Evolutionary conservation across 495 filamentous ascomycete species (phyloP).

Genomic region (Penicillium pancosmium): DNA sequence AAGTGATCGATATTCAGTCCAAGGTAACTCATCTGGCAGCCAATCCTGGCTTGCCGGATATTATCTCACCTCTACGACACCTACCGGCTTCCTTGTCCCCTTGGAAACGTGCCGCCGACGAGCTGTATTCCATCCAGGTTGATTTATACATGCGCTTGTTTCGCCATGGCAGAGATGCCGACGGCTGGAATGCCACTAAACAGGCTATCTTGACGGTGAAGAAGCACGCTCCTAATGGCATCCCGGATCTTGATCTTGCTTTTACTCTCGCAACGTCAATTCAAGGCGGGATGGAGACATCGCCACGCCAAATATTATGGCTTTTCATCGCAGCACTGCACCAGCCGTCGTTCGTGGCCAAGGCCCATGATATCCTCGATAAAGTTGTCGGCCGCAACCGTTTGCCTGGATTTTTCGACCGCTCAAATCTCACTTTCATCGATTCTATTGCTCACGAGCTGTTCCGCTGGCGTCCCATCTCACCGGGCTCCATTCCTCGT

Average conservation of each 20-base stretch:
- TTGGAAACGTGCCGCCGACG: slow-evolving; percentile 33
- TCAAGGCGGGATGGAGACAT: slow-evolving; percentile 37
- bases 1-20: slow-evolving; percentile 27
- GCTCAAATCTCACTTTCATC: slow-evolving; percentile 30
- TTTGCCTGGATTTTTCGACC: slow-evolving; percentile 33
- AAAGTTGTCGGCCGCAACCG: slow-evolving; percentile 34
- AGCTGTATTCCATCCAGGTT: slow-evolving; percentile 26
- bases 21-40: slow-evolving; percentile 31
- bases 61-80: slow-evolving; percentile 36
- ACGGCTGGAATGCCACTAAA: slow-evolving; percentile 35
- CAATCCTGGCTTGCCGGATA: slow-evolving; percentile 33
- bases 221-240: slow-evolving; percentile 14
- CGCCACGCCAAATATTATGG: slow-evolving; percentile 34
- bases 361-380: slow-evolving; percentile 38
- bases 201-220: slow-evolving; percentile 28
- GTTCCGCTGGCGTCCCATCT: slow-evolving; percentile 41
- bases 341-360: slow-evolving; percentile 17
- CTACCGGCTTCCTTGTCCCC: slow-evolving; percentile 33
- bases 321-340: slow-evolving; percentile 32
- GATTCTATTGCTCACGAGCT: slow-evolving; percentile 36
- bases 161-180: slow-evolving; percentile 20
- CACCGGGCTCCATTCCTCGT: slow-evolving; percentile 47
- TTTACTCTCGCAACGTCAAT: slow-evolving; percentile 34
- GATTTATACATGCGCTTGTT: slow-evolving; percentile 34
- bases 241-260: slow-evolving; percentile 32